Evolutionary conservation across 768 basidiomycete genomes (phyloP).

Genomic region (Lentinula guzmanii): DNA sequence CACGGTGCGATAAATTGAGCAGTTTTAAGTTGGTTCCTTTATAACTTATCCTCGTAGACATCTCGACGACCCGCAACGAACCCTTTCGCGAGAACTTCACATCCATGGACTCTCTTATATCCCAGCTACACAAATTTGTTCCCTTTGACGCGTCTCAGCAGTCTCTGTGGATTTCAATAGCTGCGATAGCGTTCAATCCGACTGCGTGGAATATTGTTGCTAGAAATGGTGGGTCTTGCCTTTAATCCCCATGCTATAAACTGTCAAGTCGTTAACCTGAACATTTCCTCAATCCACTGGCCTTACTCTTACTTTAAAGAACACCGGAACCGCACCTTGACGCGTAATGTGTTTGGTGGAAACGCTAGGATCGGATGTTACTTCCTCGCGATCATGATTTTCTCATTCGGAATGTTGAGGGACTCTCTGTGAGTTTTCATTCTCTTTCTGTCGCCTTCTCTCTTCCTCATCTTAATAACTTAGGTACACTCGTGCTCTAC

Average conservation of each 20-base stretch:
- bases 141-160: slow-evolving; percentile 31
- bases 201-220: slow-evolving; percentile 96
- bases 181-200: slow-evolving; percentile 83
- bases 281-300: too few relatives aligned
- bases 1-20: too few relatives aligned
- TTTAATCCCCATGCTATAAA: neutral
- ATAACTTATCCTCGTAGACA: neutral
- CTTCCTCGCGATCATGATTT: slow-evolving; percentile 79
- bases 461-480: neutral
- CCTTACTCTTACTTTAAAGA: slow-evolving; percentile 18
- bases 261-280: neutral
- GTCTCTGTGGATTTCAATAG: slow-evolving; percentile 62
- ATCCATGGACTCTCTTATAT: neutral
- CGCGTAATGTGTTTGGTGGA: slow-evolving; percentile 66
- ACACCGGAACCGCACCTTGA: slow-evolving; percentile 83
- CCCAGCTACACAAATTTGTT: neutral
- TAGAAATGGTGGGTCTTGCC: slow-evolving; percentile 62
- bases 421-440: slow-evolving; percentile 67
- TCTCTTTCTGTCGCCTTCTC: neutral
- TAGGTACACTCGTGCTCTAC: slow-evolving; percentile 73
- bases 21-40: too few relatives aligned
- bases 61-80: neutral
- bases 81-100: neutral
- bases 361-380: slow-evolving; percentile 77
- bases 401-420: slow-evolving; percentile 77